Base-by-base conservation (phyloP, 805 yeast species). In the Candida verbasci region DNA sequence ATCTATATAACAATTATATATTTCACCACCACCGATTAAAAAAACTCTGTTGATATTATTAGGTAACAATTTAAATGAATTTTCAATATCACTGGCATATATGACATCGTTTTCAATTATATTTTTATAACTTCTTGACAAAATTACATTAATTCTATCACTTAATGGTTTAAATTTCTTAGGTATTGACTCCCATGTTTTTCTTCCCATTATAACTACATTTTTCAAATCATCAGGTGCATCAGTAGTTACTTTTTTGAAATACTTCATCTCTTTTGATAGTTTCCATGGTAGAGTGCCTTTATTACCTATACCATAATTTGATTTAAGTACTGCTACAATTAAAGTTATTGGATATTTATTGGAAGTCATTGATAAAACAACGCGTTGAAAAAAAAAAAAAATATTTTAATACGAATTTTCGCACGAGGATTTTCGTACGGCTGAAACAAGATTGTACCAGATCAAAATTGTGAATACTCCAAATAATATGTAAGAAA, bases 171-270 rank as follows among this genome's bases (percentile, higher is more conserved):
- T 68, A 61, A 87, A 93, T 53, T 73, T 80, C 1, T 60, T 43
- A 0, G 98, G 97, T 22, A 93, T 89, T 6, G 95, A 85, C 22
- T 88, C 93, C 95, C 97, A 93, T 2, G 97, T 91, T 53, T 80
- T 84, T 41, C 97, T 72, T 10, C 98, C 98, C 98, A 93, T 93
- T 3, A 93, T 71, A 10, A 93, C 97, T 0, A 86, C 94, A 53
- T 87, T 86, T 10, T 18, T 8, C 9, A 20, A 17, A 26, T 61
- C 55, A 3, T 53, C 55, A 2, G 44, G 38, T 18, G 68, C 57
- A 7, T 45, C 47, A 3, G 79, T 60, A 0, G 98, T 93, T 11
- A 86, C 81, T 40, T 77, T 75, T 43, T 76, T 73, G 65, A 93
- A 93, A 54, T 80, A 93, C 53, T 78, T 77, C 83, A 93, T 86